Conservation (phyloP, 495 filamentous ascomycete genomes). For the Penicillium atrosanguineum region DNA sequence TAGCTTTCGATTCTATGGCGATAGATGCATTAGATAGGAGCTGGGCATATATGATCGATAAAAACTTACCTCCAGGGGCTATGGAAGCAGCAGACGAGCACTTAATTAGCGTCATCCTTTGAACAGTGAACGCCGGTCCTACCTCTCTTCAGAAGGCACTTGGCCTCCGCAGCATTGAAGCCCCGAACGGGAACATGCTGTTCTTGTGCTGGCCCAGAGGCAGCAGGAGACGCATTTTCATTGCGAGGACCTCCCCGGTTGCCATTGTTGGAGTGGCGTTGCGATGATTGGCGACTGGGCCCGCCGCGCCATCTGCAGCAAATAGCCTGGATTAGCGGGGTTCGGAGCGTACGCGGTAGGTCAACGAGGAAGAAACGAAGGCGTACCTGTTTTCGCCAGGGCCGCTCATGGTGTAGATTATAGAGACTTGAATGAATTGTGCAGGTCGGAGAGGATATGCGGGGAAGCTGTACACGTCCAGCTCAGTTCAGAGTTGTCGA, state of each 20-base stretch:
- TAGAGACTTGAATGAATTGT: background rate
- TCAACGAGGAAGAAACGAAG: background rate
- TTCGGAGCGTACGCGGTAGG: background rate
- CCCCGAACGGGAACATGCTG: conserved; percentile 45
- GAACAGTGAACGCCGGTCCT: background rate
- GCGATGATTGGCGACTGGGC: conserved; percentile 40
- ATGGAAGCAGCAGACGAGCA: background rate
- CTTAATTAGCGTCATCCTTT: background rate
- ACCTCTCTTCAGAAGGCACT: conserved; percentile 42
- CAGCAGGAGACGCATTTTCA: conserved; percentile 29
- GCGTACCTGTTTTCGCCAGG: conserved; percentile 37
- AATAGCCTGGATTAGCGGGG: conserved; percentile 8
- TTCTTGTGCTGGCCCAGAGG: conserved; percentile 30
- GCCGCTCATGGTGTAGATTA: conserved; percentile 33
- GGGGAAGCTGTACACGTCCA: conserved; percentile 23
- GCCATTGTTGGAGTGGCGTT: conserved; percentile 37
- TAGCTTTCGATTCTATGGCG: conserved; percentile 30
- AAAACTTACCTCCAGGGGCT: conserved; percentile 30
- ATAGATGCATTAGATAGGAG: background rate
- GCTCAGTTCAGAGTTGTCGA: conserved; percentile 10
- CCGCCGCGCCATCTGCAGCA: conserved; percentile 38
- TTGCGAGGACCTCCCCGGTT: conserved; percentile 28
- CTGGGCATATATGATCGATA: background rate
- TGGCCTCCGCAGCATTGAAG: conserved; percentile 49
- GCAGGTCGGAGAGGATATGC: conserved; percentile 12